Evolutionary conservation across 306 rosid species (phyloP).

Genomic region (Lathyrus tuberosus): DNA sequence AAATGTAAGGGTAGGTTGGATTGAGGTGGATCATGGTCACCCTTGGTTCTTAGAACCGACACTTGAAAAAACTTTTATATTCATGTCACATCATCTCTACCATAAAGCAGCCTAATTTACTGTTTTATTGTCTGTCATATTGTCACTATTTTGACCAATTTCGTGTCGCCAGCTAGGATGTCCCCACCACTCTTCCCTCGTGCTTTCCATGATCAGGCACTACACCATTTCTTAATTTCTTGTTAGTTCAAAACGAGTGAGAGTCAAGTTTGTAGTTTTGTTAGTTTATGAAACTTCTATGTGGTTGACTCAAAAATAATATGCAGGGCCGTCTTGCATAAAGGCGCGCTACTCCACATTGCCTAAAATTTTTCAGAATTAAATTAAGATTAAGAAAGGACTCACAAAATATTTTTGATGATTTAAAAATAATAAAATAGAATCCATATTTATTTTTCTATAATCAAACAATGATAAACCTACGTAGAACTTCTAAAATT

Average conservation of each 20-base stretch:
- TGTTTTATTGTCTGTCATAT: background rate
- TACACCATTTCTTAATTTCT: background rate
- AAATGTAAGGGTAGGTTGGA: background rate
- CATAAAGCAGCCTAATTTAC: slow-evolving; percentile 4
- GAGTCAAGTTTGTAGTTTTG: background rate
- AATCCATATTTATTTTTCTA: no score
- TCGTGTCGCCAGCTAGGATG: slow-evolving; percentile 35
- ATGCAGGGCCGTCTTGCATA: no score
- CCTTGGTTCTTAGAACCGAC: background rate
- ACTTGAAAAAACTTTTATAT: background rate
- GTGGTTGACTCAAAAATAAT: background rate
- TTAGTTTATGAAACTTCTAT: background rate
- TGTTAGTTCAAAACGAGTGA: background rate
- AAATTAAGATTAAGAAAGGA: no score
- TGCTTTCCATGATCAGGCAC: background rate
- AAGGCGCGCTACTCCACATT: no score
- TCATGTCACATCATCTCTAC: background rate
- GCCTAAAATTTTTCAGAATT: no score
- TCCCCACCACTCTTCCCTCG: slow-evolving; percentile 18
- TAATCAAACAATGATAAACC: no score
- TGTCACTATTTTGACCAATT: slow-evolving; percentile 30
- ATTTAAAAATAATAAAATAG: no score
- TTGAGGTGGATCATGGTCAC: slow-evolving; percentile 7
- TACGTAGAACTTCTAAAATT: no score
- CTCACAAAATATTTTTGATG: no score